Evolutionary conservation across 306 rosid genomes (phyloP), one percentile per base, ranked within the genome.

Genomic region (Prinsepia uniflora): DNA sequence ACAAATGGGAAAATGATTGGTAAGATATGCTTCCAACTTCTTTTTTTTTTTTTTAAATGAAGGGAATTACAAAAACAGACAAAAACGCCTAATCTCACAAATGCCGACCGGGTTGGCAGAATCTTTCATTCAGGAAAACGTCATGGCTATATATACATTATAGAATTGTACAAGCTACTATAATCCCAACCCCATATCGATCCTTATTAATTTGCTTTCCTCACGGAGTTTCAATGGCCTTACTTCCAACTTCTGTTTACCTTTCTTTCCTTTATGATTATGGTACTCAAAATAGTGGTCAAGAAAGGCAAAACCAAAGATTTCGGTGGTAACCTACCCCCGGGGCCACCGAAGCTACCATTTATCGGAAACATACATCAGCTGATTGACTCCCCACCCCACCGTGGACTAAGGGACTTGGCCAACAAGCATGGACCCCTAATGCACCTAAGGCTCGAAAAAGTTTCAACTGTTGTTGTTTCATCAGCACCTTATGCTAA

Each of bases 401-500:
- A 79, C 54, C 79, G n/a, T 10, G 44, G 46, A 19, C 50, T 79
- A 0, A 6, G 40, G 65, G n/a, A 78, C 4, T 77, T 87, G 50
- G 74, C 89, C 7, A 10, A 60, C 15, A 78, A 63, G 55, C 17
- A 81, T 66, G 87, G 90, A 34, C 81, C 88, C n/a, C 42, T 84
- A 0, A 84, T 84, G 88, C 81, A 82, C 61, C 75, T 87, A 4
- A 73, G 75, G 43, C 76, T 87, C 0, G 86, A 87, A 34, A 79
- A 87, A 40, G 65, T 79, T 34, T 70, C 79, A 3, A 54, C 86
- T 8, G 43, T 81, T 62, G 56, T 82, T 52, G 86, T 74, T 3
- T 81, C 92, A 41, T 87, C 89, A 15, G 79, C 86, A 3, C 78
- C 73, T 63, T 71, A 70, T 58, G 85, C 85, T 45, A 73, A 55